Evolutionary conservation across 257 asterid genomes (phyloP).

Genomic region (Solanum chaucha): DNA sequence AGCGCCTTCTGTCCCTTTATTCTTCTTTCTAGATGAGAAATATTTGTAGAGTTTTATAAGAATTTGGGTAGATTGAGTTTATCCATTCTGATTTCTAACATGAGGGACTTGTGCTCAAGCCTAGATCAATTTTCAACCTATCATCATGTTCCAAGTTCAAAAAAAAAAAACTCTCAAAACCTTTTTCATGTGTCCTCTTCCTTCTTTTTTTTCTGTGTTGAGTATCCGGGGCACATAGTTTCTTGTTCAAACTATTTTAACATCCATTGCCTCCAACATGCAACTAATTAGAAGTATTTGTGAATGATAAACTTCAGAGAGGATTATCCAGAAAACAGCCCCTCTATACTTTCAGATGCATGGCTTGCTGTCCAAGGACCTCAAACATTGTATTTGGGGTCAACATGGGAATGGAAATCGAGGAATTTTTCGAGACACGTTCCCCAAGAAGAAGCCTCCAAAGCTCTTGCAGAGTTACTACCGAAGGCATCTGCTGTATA

Average conservation of each 20-base stretch:
- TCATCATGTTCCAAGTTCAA: background rate
- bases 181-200: background rate
- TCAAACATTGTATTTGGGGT: slow-evolving; percentile 53
- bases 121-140: background rate
- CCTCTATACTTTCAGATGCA: slow-evolving; percentile 80
- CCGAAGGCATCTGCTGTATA: slow-evolving; percentile 56
- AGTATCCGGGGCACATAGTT: background rate
- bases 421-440: slow-evolving; percentile 51
- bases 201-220: background rate
- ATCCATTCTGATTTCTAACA: background rate
- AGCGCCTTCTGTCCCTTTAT: background rate
- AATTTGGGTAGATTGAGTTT: background rate
- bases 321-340: slow-evolving; percentile 52
- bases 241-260: background rate
- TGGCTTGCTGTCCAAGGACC: slow-evolving; percentile 84
- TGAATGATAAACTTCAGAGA: slow-evolving; percentile 34
- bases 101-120: background rate
- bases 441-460: slow-evolving; percentile 43
- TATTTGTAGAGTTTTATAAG: background rate
- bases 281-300: background rate
- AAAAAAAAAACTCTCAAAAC: background rate
- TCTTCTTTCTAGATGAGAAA: background rate
- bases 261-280: background rate
- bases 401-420: slow-evolving; percentile 97
- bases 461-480: slow-evolving; percentile 51